Evolutionary conservation across 371 early-diverging fungal species (phyloP), one percentile per base, ranked within the genome.

Genomic region (Umbelopsis sp.): DNA sequence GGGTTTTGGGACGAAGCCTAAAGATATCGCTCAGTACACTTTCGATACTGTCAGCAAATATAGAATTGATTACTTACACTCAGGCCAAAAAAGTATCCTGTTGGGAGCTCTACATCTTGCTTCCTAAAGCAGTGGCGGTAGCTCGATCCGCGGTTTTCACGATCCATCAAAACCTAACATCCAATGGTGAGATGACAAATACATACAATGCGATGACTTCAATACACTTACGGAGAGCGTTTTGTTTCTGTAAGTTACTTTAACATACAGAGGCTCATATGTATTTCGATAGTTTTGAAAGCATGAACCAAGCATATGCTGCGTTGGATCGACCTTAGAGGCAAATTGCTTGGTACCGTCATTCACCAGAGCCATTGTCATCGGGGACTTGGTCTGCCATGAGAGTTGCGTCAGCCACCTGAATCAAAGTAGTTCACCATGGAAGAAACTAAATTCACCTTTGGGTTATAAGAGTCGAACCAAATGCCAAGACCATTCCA

Each of bases 51-150:
- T 1, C 12, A 12, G 24, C 16, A 32, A 2, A 63, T 12, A 44
- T 14, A 64, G 29, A 38, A 16, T 20, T 14, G 46, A 9, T 22
- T 20, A 69, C 85, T 80, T 82, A 85, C 90, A 68, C 91, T 87
- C 11, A 94, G 32, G 44, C 96, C 96, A 87, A 96, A 96, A 74
- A 89, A 86, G 72, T 94, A 92, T 20, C 88, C 91, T 37, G 80
- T 74, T 6, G 96, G 96, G 50, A 96, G 75, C 20, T 78, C 71
- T 35, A 92, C 76, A 51, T 85, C 76, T 46, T 82, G 73, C 38
- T 80, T 72, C 52, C 85, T 85, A 69, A 93, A 86, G 70, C 96
- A 93, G 48, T 80, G 74, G 29, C 81, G 76, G 76, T 86, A 91
- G 41, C 83, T 78, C 38, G 79, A 72, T 14, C 92, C 92, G 37